phyloP scores from a whole-genome alignment of 1,284 basidiomycete species.

The Chalciporus sp. region DNA sequence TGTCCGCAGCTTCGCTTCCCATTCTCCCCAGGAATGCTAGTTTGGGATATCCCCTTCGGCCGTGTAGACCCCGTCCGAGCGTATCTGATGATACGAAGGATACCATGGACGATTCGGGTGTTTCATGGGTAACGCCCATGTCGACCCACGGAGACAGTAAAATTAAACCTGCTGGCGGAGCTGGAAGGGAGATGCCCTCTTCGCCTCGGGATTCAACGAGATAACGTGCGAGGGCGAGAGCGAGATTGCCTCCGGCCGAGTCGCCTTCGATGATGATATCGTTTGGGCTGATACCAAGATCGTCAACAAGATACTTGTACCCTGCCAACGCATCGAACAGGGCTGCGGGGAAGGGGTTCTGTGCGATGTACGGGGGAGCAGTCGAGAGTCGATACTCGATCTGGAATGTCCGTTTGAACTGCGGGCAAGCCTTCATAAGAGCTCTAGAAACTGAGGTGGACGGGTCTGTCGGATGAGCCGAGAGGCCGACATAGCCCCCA shows the following conservation, averaged over 20 bases:
- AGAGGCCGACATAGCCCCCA: slow-evolving; percentile 3
- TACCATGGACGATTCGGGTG: slow-evolving; percentile 10
- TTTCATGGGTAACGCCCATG: slow-evolving; percentile 16
- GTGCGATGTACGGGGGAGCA: slow-evolving; percentile 23
- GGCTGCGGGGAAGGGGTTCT: slow-evolving; percentile 45
- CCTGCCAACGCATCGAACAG: slow-evolving; percentile 44
- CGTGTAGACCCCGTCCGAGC: slow-evolving; percentile 25
- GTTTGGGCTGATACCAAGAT: slow-evolving; percentile 38
- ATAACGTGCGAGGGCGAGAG: slow-evolving; percentile 33
- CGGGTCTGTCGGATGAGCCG: not conserved
- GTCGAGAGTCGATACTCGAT: slow-evolving; percentile 27
- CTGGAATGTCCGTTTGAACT: slow-evolving; percentile 11
- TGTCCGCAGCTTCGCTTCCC: slow-evolving; percentile 19
- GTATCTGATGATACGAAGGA: slow-evolving; percentile 11
- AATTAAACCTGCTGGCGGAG: slow-evolving; percentile 36
- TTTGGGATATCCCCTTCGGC: slow-evolving; percentile 12
- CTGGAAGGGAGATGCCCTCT: slow-evolving; percentile 6
- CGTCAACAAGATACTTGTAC: slow-evolving; percentile 42
- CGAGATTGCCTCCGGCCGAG: slow-evolving; percentile 27
- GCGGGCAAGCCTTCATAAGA: not conserved
- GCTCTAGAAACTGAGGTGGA: not conserved
- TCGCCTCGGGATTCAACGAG: slow-evolving; percentile 20
- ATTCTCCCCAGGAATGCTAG: slow-evolving; percentile 6
- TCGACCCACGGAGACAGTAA: slow-evolving; percentile 40
- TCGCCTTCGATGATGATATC: slow-evolving; percentile 48